Conservation (phyloP, 345 rosid species). For the Euclidium syriacum region DNA sequence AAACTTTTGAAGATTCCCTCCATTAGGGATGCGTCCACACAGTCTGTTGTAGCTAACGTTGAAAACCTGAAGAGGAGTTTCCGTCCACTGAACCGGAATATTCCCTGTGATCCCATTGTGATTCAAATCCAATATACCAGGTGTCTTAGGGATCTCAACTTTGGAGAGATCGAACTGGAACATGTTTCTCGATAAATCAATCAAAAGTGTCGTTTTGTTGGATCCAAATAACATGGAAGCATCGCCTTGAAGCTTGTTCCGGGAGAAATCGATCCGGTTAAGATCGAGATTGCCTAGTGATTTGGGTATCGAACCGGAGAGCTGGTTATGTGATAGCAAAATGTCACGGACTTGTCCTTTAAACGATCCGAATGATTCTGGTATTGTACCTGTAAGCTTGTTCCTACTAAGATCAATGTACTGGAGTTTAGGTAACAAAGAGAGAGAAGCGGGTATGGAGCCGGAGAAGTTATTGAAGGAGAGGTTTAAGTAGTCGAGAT, state of each 20-base stretch:
- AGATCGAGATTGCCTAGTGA: constrained; percentile 44
- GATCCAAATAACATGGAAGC: constrained; percentile 48
- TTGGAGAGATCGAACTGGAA: too few relatives aligned
- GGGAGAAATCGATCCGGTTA: constrained; percentile 37
- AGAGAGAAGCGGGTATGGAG: constrained; percentile 39
- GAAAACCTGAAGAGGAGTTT: too few relatives aligned
- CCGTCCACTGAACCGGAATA: too few relatives aligned
- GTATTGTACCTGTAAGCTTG: too few relatives aligned
- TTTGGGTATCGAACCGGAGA: constrained; percentile 44
- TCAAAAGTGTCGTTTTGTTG: constrained; percentile 39
- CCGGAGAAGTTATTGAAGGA: constrained; percentile 49
- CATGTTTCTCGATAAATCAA: too few relatives aligned
- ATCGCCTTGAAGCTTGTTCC: constrained; percentile 52
- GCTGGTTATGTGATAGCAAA: constrained; percentile 49
- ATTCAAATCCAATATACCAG: too few relatives aligned
- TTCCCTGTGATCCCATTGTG: too few relatives aligned
- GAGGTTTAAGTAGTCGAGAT: constrained; percentile 37
- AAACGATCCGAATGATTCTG: constrained; percentile 43
- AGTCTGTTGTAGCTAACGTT: too few relatives aligned
- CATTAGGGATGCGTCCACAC: too few relatives aligned
- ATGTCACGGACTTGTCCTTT: constrained; percentile 21
- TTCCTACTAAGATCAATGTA: too few relatives aligned
- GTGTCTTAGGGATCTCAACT: too few relatives aligned
- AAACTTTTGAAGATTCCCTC: too few relatives aligned
- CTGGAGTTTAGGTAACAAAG: constrained; percentile 40